Base-by-base conservation (phyloP, 257 asterid species). In the Asclepias syriaca region DNA sequence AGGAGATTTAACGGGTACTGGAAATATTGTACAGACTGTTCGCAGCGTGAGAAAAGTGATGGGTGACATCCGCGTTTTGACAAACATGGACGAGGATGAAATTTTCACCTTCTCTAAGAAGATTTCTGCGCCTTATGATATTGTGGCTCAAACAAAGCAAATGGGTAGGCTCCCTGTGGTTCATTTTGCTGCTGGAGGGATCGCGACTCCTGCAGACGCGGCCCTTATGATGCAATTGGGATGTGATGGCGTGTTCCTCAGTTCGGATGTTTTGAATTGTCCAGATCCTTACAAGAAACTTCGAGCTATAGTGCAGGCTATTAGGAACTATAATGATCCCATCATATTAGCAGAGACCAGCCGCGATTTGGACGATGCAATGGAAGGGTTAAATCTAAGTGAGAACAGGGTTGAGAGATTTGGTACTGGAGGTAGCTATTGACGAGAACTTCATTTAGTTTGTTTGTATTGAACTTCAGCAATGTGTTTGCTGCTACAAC, bases 151-250 rank as follows among this genome's bases (percentile, higher is more conserved):
- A 77, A 84, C 96, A 19, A 92, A 90, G 85, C 96, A 92, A 72
- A 85, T 90, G 89, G 92, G 92, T 22, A 80, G 98, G 87, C 83
- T 92, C 57, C 98, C 98, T 27, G 98, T 90, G 58, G 96, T 90
- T 67, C 96, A 90, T 81, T 92, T 92, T 7, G 96, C 96, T 0
- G 85, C 96, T 2, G 98, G 98, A 40, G 98, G 98, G n/a, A 84
- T 92, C 1, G 77, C 58, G 1, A 90, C 98, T 4, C 96, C 98
- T 29, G 97, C 98, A 0, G 98, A 90, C 65, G 98, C 98, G 0
- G 98, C 98, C 1, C 55, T 92, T 71, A 83, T 90, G 98, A 88
- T 90, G 96, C 98, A 90, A 61, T 69, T 92, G 81, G 96, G 97
- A 0, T 89, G 96, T 70, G 96, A 89, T 72, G 97, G 96, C 1